Evolutionary conservation across 2,329 filamentous ascomycete genomes (phyloP).

Genomic region (Alternaria angustiovoidea): DNA sequence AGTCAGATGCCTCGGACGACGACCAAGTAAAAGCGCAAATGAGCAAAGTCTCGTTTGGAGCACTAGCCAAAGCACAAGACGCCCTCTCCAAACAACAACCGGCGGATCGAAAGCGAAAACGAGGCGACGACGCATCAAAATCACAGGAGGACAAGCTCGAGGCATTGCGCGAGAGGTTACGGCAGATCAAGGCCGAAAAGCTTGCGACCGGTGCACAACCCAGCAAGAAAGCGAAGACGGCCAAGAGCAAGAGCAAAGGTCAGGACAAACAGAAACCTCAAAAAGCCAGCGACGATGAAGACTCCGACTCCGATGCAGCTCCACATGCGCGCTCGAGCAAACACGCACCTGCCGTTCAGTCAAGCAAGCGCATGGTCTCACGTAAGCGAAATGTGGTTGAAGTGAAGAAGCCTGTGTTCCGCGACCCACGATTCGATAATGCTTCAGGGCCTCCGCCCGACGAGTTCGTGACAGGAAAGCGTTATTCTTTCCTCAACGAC

Average conservation of each 20-base stretch:
- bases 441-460: conserved; percentile 63
- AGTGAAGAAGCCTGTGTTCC: conserved; percentile 64
- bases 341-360: conserved; percentile 84
- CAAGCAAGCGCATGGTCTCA: conserved; percentile 83
- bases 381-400: conserved; percentile 78
- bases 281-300: conserved; percentile 43
- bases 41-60: conserved; percentile 81
- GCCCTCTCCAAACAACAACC: conserved; percentile 59
- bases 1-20: conserved; percentile 49
- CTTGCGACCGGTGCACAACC: conserved; percentile 32
- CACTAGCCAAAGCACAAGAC: conserved; percentile 85
- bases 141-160: conserved; percentile 58
- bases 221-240: conserved; percentile 30
- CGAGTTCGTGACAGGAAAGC: conserved; percentile 68
- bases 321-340: conserved; percentile 71
- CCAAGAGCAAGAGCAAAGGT: conserved; percentile 21
- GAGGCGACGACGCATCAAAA: conserved; percentile 48
- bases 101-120: conserved; percentile 53
- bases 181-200: conserved; percentile 55
- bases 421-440: conserved; percentile 90
- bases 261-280: conserved; percentile 42
- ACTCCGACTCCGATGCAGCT: conserved; percentile 44
- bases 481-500: conserved; percentile 87
- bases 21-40: conserved; percentile 57
- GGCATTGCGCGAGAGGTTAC: conserved; percentile 55